A percentile compares a stretch with the other conserved stretches of the same genome.
phyloP scores from a whole-genome alignment of 192 early-diverging fungal genomes.

The Coemansia sp. region DNA sequence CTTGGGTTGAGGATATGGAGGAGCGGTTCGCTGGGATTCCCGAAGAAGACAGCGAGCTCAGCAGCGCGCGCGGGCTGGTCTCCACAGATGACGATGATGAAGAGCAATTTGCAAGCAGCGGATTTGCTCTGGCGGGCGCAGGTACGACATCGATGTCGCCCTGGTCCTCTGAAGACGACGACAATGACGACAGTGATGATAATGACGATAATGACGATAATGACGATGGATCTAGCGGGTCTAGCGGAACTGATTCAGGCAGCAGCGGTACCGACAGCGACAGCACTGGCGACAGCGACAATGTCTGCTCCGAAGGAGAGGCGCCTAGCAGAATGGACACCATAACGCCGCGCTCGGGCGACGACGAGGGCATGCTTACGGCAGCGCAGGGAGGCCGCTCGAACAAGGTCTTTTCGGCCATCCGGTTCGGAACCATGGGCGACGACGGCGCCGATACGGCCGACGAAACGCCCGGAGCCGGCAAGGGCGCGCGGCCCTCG shows the following conservation, averaged over 20 bases:
- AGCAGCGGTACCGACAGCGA: not conserved
- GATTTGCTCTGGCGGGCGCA: not conserved
- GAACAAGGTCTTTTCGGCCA: conserved; percentile 41
- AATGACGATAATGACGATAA: not conserved
- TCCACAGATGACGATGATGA: conserved; percentile 19
- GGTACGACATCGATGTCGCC: conserved; percentile 22
- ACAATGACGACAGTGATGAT: too few relatives aligned
- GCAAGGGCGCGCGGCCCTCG: not conserved
- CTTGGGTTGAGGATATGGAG: conserved; percentile 81
- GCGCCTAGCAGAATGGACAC: not conserved
- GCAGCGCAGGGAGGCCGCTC: conserved; percentile 9
- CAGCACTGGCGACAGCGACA: not conserved
- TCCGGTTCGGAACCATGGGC: conserved; percentile 47
- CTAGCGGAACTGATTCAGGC: not conserved
- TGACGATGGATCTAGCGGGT: not conserved
- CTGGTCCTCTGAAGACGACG: conserved; percentile 34
- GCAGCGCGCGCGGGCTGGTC: conserved; percentile 7
- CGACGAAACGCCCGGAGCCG: not conserved
- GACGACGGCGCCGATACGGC: not conserved
- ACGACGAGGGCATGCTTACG: conserved; percentile 7
- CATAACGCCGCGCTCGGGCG: not conserved
- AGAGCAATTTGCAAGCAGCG: not conserved
- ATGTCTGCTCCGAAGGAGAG: not conserved
- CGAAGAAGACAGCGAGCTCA: conserved; percentile 44
- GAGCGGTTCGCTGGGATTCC: conserved; percentile 39